Evolutionary conservation across 2,329 filamentous ascomycete genomes (phyloP).

Genomic region (Fusarium compactum): DNA sequence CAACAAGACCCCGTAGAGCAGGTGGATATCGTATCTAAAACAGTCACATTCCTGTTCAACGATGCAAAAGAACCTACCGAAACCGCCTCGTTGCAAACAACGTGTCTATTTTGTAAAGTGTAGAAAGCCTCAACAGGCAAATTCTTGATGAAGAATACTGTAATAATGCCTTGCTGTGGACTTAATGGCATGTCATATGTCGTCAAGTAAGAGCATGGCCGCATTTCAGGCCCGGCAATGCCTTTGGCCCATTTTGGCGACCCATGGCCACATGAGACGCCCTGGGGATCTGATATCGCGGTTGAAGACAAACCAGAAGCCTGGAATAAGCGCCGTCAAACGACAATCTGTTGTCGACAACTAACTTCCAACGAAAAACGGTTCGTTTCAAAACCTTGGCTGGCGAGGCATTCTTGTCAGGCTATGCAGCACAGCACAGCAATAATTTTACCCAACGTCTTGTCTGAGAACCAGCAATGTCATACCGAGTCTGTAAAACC

Average conservation of each 20-base stretch:
- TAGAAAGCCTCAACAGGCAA: background rate
- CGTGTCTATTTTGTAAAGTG: background rate
- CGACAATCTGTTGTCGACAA: conserved; percentile 12
- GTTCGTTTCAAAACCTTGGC: background rate
- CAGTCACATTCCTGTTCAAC: conserved; percentile 12
- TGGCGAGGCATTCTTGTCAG: conserved; percentile 30
- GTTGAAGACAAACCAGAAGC: conserved; percentile 44
- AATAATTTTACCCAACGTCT: background rate
- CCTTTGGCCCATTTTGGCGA: conserved; percentile 13
- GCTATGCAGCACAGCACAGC: background rate
- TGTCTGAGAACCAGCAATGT: background rate
- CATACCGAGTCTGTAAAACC: background rate
- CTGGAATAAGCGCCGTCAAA: conserved; percentile 39
- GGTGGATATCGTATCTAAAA: background rate
- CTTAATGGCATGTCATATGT: background rate
- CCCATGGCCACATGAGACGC: conserved; percentile 19
- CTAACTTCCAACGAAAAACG: background rate
- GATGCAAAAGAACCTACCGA: background rate
- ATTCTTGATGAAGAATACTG: background rate
- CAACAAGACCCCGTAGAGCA: background rate
- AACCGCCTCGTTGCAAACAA: conserved; percentile 7
- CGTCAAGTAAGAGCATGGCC: conserved; percentile 8
- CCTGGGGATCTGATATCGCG: conserved; percentile 25
- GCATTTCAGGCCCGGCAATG: conserved; percentile 19
- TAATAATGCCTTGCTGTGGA: conserved; percentile 14